These are phyloP conservation scores for Chaetothyriales sp. DNA, from an alignment of 2,329 filamentous ascomycete species.

Conservation along the genomic window DNA sequence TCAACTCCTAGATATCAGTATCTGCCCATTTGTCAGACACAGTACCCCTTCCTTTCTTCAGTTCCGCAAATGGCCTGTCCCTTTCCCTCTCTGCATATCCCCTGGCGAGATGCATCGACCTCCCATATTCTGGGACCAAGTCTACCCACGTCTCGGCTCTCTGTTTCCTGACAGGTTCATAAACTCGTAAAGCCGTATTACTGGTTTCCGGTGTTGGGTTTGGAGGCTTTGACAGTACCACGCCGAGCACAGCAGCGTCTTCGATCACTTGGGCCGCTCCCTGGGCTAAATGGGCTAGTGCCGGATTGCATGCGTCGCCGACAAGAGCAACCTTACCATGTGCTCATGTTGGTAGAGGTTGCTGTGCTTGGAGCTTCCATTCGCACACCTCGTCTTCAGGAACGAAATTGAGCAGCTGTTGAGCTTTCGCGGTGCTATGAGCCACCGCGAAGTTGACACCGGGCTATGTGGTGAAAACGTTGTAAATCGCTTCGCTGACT, in stretches of 20 bases:
- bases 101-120: conserved; percentile 42
- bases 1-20: conserved; percentile 53
- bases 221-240: conserved; percentile 37
- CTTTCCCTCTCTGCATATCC: conserved; percentile 46
- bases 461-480: conserved; percentile 17
- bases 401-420: conserved; percentile 46
- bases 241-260: conserved; percentile 44
- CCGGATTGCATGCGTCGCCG: conserved; percentile 50
- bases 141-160: conserved; percentile 45
- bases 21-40: conserved; percentile 59
- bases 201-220: conserved; percentile 34
- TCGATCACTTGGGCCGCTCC: conserved; percentile 54
- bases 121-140: conserved; percentile 41
- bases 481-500: conserved; percentile 16
- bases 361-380: conserved; percentile 51
- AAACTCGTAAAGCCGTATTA: conserved; percentile 41
- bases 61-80: conserved; percentile 42
- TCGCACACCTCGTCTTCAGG: conserved; percentile 52
- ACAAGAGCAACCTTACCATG: conserved; percentile 40
- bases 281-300: conserved; percentile 50
- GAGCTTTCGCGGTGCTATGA: too few relatives aligned
- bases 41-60: conserved; percentile 35
- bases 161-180: conserved; percentile 43
- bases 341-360: conserved; percentile 50
- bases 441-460: conserved; percentile 1